phyloP scores from a whole-genome alignment of 257 asterid genomes.

The Forsythia suspensa region DNA sequence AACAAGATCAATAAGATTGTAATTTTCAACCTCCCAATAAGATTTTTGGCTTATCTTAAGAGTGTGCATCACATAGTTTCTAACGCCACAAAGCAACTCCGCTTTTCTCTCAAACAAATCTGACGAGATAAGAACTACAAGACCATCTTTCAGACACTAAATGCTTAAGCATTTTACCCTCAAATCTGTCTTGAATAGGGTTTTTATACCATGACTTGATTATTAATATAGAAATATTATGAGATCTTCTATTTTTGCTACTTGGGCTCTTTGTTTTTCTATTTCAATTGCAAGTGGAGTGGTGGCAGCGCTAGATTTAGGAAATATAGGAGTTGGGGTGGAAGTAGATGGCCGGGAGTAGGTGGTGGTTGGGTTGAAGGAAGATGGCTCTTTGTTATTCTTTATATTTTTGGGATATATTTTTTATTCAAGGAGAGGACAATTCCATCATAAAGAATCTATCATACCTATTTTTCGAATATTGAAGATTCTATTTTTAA shows the following conservation, averaged over 20 bases:
- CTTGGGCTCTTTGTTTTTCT: neutral
- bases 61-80: neutral
- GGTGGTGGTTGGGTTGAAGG: too few species aligned
- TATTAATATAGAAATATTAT: constrained; percentile 6
- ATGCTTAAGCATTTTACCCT: neutral
- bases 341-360: too few species aligned
- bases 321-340: too few species aligned
- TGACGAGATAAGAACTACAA: neutral
- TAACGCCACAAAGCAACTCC: neutral
- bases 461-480: too few species aligned
- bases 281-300: too few species aligned
- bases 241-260: neutral
- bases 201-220: neutral
- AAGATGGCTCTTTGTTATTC: too few species aligned
- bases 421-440: too few species aligned
- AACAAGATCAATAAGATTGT: neutral
- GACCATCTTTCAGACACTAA: constrained; percentile 9
- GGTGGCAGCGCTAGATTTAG: too few species aligned
- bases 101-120: neutral
- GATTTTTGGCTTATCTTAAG: neutral
- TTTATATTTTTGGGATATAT: too few species aligned
- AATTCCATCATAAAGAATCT: too few species aligned
- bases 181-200: constrained; percentile 1
- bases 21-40: neutral
- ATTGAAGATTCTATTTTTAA: too few species aligned